These are phyloP conservation scores for Paspalum vaginatum DNA, from an alignment of 176 grass and related monocot species.

Conservation along the genomic window DNA sequence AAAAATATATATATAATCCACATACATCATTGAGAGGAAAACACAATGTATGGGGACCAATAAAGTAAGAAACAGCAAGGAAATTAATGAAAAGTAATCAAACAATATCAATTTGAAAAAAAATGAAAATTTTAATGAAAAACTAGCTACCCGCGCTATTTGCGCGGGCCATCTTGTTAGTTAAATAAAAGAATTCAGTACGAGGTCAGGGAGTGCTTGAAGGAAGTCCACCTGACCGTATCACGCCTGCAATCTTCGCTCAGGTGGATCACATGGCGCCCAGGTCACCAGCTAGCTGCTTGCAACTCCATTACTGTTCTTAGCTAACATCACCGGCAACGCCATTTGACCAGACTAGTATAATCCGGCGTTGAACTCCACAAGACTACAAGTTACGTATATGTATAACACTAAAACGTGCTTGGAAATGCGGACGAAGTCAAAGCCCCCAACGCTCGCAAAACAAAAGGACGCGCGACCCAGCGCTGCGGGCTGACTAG, in stretches of 20 bases:
- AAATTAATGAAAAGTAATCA: no score
- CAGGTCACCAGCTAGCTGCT: background rate
- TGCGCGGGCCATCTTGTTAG: no score
- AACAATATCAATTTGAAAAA: no score
- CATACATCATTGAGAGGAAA: no score
- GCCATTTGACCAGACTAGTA: conserved; percentile 31
- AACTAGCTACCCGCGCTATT: no score
- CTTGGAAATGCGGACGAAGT: background rate
- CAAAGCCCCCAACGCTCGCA: conserved; percentile 23
- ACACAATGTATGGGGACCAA: no score
- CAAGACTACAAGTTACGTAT: no score
- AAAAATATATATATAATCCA: no score
- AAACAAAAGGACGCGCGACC: conserved; percentile 10
- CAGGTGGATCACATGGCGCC: conserved; percentile 43
- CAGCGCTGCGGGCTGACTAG: conserved; percentile 20
- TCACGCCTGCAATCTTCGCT: conserved; percentile 36
- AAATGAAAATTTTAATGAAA: background rate
- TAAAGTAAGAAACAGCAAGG: no score
- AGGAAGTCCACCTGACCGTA: conserved; percentile 36
- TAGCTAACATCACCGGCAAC: background rate
- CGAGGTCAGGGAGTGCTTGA: conserved; percentile 26
- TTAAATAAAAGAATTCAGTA: conserved; percentile 17
- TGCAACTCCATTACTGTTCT: background rate
- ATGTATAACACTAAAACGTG: conserved; percentile 31
- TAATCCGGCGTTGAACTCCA: conserved; percentile 33